Evolutionary conservation across 2,329 filamentous ascomycete genomes (phyloP).

Genomic region (Apiospora pterosperma): DNA sequence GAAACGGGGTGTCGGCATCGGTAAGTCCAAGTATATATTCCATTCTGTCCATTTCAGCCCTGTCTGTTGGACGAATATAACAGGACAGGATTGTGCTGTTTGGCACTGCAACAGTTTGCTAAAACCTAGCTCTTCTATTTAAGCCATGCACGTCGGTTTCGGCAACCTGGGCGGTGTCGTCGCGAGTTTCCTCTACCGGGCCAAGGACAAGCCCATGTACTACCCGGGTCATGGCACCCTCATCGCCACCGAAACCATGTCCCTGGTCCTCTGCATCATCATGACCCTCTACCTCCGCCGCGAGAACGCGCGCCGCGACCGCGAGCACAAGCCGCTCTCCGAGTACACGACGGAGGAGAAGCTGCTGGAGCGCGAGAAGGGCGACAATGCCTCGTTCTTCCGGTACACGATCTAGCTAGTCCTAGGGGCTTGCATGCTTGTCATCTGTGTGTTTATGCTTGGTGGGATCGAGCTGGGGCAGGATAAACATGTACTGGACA

Average conservation of each 20-base stretch:
- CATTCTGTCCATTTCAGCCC: not conserved
- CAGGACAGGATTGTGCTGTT: too few species aligned
- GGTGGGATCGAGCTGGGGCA: too few species aligned
- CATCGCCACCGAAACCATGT: slow-evolving; percentile 41
- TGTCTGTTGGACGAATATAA: too few species aligned
- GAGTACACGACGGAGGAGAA: slow-evolving; percentile 54
- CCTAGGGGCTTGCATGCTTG: too few species aligned
- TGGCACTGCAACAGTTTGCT: too few species aligned
- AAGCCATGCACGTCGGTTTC: slow-evolving; percentile 46
- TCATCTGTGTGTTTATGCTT: too few species aligned
- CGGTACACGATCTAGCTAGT: slow-evolving; percentile 50
- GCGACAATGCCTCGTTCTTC: slow-evolving; percentile 56
- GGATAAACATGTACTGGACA: too few species aligned
- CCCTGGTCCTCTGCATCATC: slow-evolving; percentile 43
- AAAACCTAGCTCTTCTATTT: too few species aligned
- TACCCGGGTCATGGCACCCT: slow-evolving; percentile 42
- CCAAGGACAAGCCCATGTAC: slow-evolving; percentile 39
- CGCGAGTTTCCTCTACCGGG: slow-evolving; percentile 45
- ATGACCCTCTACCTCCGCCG: slow-evolving; percentile 56
- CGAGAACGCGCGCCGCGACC: slow-evolving; percentile 54
- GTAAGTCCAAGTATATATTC: not conserved
- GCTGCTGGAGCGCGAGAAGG: slow-evolving; percentile 47
- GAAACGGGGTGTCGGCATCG: slow-evolving; percentile 48
- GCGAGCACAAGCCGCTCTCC: slow-evolving; percentile 40
- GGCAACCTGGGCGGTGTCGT: slow-evolving; percentile 46